phyloP scores from a whole-genome alignment of 441 rosid species.

The Populus hybrid region DNA sequence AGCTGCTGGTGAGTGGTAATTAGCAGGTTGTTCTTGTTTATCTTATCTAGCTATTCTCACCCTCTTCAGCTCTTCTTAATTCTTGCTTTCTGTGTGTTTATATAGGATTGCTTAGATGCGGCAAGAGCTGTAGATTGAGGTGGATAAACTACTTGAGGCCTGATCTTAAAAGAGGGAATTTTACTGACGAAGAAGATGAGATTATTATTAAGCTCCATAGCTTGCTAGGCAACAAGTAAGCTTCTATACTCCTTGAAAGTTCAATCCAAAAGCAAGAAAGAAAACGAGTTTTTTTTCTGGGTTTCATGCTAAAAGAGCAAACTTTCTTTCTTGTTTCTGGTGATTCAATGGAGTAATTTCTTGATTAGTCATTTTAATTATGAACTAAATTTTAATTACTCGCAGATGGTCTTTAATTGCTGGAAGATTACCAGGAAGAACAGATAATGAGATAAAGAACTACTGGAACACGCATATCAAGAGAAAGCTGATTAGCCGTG shows the following conservation, averaged over 20 bases:
- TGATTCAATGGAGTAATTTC: neutral
- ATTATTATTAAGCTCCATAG: conserved; percentile 37
- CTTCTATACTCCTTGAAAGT: no score
- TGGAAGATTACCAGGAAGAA: conserved; percentile 40
- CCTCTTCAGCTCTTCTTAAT: neutral
- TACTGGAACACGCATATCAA: conserved; percentile 50
- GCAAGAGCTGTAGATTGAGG: conserved; percentile 41
- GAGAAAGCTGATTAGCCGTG: conserved; percentile 34
- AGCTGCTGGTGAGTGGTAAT: conserved; percentile 29
- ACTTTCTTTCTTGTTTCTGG: neutral
- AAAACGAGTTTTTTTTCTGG: neutral
- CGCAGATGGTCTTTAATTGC: conserved; percentile 45
- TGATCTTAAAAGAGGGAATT: conserved; percentile 45
- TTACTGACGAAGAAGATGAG: conserved; percentile 41
- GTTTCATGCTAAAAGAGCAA: neutral
- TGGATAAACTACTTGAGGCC: conserved; percentile 46
- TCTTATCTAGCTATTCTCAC: neutral
- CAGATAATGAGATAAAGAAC: conserved; percentile 44
- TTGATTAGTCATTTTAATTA: neutral
- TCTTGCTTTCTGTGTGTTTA: neutral
- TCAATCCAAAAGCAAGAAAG: neutral
- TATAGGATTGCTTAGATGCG: conserved; percentile 40
- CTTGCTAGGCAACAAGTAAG: conserved; percentile 43
- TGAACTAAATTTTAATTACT: neutral
- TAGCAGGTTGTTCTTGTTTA: neutral